Evolutionary conservation across 2,329 filamentous ascomycete genomes (phyloP).

Genomic region (Nannizziopsis barbatae): DNA sequence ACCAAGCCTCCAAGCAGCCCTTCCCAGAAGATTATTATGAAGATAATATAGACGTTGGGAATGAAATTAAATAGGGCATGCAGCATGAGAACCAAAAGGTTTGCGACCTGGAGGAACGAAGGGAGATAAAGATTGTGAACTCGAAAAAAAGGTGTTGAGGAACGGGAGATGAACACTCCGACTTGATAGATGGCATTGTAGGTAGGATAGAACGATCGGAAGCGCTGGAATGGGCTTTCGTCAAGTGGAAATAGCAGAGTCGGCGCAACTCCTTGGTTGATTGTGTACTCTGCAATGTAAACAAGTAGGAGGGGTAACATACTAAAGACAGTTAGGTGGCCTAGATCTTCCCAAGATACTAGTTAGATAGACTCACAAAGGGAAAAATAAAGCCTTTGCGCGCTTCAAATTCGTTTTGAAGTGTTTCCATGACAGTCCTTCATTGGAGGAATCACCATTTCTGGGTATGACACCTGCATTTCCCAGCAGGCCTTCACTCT

Average conservation of each 20-base stretch:
- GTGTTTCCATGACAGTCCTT: constrained; percentile 23
- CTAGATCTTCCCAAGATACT: neutral
- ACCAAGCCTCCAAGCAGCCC: constrained; percentile 81
- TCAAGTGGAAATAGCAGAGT: constrained; percentile 76
- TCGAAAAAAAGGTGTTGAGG: constrained; percentile 76
- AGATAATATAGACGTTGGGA: constrained; percentile 76
- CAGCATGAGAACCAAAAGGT: constrained; percentile 59
- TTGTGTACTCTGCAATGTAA: constrained; percentile 92
- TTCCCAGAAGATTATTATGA: constrained; percentile 83
- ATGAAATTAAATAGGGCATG: constrained; percentile 75
- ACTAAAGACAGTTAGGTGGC: constrained; percentile 25
- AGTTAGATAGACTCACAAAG: constrained; percentile 42
- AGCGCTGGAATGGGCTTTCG: constrained; percentile 65
- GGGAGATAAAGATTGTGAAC: constrained; percentile 72
- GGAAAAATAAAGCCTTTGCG: constrained; percentile 58
- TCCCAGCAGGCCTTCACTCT: constrained; percentile 25
- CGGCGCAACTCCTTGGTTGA: constrained; percentile 88
- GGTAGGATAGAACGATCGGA: constrained; percentile 82
- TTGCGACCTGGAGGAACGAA: constrained; percentile 68
- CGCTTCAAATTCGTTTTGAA: constrained; percentile 50
- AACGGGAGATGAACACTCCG: constrained; percentile 88
- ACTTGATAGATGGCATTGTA: constrained; percentile 92
- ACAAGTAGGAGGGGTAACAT: constrained; percentile 90
- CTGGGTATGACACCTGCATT: constrained; percentile 11
- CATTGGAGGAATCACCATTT: neutral